These are phyloP conservation scores for Aspergillus carbonarius DNA, from an alignment of 2,329 filamentous ascomycete species.

Conservation along the genomic window DNA sequence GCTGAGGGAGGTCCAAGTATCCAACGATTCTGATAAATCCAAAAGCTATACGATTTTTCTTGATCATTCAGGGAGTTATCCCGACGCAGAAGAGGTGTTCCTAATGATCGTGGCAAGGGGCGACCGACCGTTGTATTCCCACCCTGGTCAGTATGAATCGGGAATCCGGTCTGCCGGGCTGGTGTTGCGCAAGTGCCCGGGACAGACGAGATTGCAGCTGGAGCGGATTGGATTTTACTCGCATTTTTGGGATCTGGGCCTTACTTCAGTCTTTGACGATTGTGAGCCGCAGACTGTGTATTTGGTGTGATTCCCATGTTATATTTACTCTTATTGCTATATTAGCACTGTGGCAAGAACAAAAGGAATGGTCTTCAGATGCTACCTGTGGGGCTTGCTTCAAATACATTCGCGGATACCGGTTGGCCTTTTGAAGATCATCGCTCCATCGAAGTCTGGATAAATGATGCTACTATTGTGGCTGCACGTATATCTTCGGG, in stretches of 20 bases:
- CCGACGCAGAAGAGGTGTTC: not conserved
- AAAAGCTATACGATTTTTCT: not conserved
- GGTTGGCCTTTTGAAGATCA: too few species aligned
- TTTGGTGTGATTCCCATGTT: not conserved
- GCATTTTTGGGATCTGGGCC: not conserved
- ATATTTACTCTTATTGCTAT: too few species aligned
- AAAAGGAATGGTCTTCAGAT: too few species aligned
- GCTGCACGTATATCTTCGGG: too few species aligned
- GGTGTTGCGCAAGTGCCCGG: not conserved
- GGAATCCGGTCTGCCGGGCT: not conserved
- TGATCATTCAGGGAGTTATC: not conserved
- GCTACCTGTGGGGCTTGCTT: too few species aligned
- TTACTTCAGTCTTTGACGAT: not conserved
- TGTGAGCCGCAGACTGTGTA: not conserved
- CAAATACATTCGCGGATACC: too few species aligned
- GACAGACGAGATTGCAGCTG: not conserved
- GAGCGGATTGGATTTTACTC: not conserved
- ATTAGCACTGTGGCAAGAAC: too few species aligned
- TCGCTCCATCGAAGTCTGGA: too few species aligned
- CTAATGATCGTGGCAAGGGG: not conserved
- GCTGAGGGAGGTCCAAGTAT: not conserved
- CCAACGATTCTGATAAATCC: not conserved
- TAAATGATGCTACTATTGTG: too few species aligned
- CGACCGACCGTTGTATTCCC: not conserved
- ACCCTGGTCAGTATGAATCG: not conserved